These are phyloP conservation scores for Pyrenophora graminea DNA, from an alignment of 2,329 filamentous ascomycete species.

Conservation along the genomic window DNA sequence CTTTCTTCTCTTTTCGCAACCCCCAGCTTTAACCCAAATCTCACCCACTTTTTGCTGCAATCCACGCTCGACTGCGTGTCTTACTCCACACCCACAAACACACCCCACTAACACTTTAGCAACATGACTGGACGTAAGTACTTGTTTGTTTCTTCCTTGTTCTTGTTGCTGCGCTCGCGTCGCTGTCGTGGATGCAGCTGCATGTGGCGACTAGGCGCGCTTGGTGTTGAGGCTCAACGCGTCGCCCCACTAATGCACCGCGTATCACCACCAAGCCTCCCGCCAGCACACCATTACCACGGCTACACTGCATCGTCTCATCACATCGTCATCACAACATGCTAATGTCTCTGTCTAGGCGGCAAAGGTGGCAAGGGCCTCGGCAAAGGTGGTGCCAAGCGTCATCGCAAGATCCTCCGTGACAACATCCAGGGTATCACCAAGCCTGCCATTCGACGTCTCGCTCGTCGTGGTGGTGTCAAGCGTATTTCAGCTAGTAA, in stretches of 20 bases:
- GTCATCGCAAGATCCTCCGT: slow-evolving; percentile 60
- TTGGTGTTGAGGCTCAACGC: slow-evolving; percentile 39
- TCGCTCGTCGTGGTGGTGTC: slow-evolving; percentile 59
- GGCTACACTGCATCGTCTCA: slow-evolving; percentile 11
- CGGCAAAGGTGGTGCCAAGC: slow-evolving; percentile 60
- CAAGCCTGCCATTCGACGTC: slow-evolving; percentile 60
- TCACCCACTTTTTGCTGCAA: slow-evolving; percentile 10
- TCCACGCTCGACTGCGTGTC: slow-evolving; percentile 9
- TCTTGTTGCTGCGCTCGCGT: slow-evolving; percentile 21
- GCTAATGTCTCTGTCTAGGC: slow-evolving; percentile 48
- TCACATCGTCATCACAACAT: slow-evolving; percentile 17
- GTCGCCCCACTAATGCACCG: slow-evolving; percentile 22
- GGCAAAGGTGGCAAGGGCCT: slow-evolving; percentile 61
- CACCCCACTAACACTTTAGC: slow-evolving; percentile 33
- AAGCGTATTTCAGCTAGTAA: slow-evolving; percentile 59
- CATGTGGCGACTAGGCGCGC: slow-evolving; percentile 22
- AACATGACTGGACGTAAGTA: slow-evolving; percentile 54
- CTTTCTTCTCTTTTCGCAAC: slow-evolving; percentile 22
- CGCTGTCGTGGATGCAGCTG: slow-evolving; percentile 15
- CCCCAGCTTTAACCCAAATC: slow-evolving; percentile 18
- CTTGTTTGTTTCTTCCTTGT: slow-evolving; percentile 10
- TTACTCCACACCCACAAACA: slow-evolving; percentile 20
- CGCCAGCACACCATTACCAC: slow-evolving; percentile 19
- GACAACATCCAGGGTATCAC: slow-evolving; percentile 62
- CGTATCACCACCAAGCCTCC: slow-evolving; percentile 18